Evolutionary conservation across 2,329 filamentous ascomycete species (phyloP), one percentile per base, ranked within the genome.

Genomic region (Gaeumannomyces tritici): DNA sequence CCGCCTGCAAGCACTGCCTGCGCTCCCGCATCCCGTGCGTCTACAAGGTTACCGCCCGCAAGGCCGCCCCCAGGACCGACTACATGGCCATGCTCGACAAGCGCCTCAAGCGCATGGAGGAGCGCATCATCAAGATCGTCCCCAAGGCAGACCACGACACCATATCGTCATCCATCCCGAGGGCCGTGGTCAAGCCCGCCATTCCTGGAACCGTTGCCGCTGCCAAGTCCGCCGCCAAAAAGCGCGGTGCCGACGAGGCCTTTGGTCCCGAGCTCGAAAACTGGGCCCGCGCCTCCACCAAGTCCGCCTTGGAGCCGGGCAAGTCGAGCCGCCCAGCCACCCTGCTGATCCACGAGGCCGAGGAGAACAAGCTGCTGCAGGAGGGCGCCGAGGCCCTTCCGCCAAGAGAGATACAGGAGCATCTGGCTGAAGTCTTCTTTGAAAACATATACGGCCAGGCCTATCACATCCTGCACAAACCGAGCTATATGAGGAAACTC

Each of bases 81-180:
- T 98, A 98, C 75, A 98, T 98, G 95, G 92, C 93, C 55, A 98
- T 98, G 92, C 78, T 98, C 69, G 95, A 98, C 76, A 97, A 96
- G 76, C 85, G 95, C 61, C 75, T 98, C 67, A 97, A 96, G 79
- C 83, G 93, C 63, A 98, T 98, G 95, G 95, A 99, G 75, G 93
- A 98, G 70, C 88, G 93, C 63, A 95, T 98, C 65, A 96, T 98
- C 76, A 96, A 96, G 73, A 89, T 93, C 63, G 89, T 98, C 31
- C 93, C 95, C 0, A 96, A 93, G 71, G 84, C 91, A 55, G 92
- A 96, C 66, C 83, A 90, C 65, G 87, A 89, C 55, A 79, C 85
- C 29, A 80, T 75, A 12, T 72, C 88, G 63, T 78, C 83, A 11
- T 80, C 82, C 9, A 88, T 96, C 51, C 88, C 88, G 6, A 83